Base-by-base conservation (phyloP, 2,329 filamentous ascomycete genomes). In the Penicillium italicum region DNA sequence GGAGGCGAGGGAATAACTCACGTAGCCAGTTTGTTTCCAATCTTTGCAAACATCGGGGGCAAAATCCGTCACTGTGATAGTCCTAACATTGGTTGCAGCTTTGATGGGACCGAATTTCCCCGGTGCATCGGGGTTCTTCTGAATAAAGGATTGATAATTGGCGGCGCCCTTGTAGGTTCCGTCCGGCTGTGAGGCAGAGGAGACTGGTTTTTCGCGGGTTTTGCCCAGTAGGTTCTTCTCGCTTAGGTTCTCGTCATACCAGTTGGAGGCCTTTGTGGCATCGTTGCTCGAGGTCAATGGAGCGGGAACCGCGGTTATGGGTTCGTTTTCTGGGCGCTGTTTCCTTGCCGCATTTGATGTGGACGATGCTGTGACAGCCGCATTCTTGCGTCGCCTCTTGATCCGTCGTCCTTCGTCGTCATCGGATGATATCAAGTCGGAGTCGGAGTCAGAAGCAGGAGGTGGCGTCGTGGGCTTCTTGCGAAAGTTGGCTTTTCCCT, bases 11-110 rank as follows among this genome's bases (percentile, higher is more conserved):
- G 41, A n/a, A 1, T 22, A 14, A 58, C 53, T 51, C 40, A 60
- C 56, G 28, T 53, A 87, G 0, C 88, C 88, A 0, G 87, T 94
- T 66, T 89, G 83, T 64, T 93, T 93, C 74, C 90, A 94, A 70
- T 97, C 94, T 72, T 97, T 97, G 76, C 94, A 99, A 0, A 96
- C 89, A 63, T 97, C 93, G 0, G 93, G 91, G 0, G 89, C 88
- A 70, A 90, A 97, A 70, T 99, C 94, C 31, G 86, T 96, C 7
- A 93, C 83, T 0, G 92, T 97, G 61, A 96, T 88, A 2, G 89
- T 96, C 49, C 94, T 86, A 53, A 99, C 87, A 67, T 97, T 97
- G 1, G 90, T 89, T 0, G 93, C 83, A 1, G 73, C 88, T 74
- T 96, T 96, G 59, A 95, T 82, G 0, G 94, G 94, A 0, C 94